These are phyloP conservation scores for Tulasnella sp. DNA, from an alignment of 768 basidiomycete species.

Conservation along the genomic window DNA sequence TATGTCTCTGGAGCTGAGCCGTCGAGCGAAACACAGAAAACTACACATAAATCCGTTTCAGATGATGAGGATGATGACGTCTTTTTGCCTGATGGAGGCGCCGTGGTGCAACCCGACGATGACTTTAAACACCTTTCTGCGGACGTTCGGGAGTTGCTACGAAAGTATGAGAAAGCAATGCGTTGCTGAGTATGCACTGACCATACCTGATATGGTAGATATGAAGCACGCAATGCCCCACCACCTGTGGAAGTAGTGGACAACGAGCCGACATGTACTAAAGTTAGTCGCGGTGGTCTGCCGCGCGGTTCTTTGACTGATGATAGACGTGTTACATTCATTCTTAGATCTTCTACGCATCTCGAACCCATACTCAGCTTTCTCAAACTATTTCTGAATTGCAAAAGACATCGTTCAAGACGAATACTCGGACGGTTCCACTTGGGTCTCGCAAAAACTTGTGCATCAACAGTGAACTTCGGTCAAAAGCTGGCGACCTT, in stretches of 20 bases:
- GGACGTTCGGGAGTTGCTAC: slow-evolving; percentile 68
- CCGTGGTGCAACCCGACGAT: slow-evolving; percentile 17
- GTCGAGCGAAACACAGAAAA: slow-evolving; percentile 10
- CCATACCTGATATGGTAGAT: neutral
- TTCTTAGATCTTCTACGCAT: slow-evolving; percentile 74
- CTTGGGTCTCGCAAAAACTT: slow-evolving; percentile 85
- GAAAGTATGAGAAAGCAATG: slow-evolving; percentile 40
- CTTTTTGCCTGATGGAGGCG: slow-evolving; percentile 58
- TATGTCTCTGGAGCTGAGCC: neutral
- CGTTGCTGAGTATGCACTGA: neutral
- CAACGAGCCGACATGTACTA: slow-evolving; percentile 50
- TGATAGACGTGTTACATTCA: neutral
- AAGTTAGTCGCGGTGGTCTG: too few species aligned
- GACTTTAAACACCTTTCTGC: slow-evolving; percentile 43
- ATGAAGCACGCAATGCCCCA: slow-evolving; percentile 1
- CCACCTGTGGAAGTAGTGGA: slow-evolving; percentile 17
- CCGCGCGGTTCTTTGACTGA: neutral
- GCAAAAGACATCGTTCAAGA: slow-evolving; percentile 38
- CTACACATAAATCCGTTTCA: slow-evolving; percentile 21
- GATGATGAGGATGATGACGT: slow-evolving; percentile 42
- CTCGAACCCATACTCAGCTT: slow-evolving; percentile 92
- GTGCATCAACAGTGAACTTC: slow-evolving; percentile 79
- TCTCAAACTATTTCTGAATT: slow-evolving; percentile 84
- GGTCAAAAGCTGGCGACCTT: slow-evolving; percentile 46
- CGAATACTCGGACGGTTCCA: slow-evolving; percentile 54